phyloP scores from a whole-genome alignment of 2,329 filamentous ascomycete genomes.

The Capronia coronata region DNA sequence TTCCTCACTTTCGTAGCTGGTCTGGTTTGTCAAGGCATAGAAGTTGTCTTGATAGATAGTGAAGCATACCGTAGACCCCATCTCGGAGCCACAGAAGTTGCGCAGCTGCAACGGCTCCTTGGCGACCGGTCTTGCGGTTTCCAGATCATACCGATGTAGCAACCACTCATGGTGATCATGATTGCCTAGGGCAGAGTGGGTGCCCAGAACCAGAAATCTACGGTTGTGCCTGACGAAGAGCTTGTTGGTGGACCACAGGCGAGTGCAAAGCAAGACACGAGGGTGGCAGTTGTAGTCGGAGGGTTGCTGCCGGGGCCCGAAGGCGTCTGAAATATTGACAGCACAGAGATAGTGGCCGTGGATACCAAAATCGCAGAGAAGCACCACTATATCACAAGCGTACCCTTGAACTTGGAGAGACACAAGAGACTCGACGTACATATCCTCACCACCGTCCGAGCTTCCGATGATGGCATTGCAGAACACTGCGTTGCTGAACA shows the following conservation, averaged over 20 bases:
- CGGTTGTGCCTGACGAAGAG: constrained; percentile 62
- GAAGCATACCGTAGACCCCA: constrained; percentile 64
- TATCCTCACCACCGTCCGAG: not conserved
- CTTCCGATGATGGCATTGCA: constrained; percentile 27
- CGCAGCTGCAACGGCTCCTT: constrained; percentile 47
- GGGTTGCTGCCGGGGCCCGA: not conserved
- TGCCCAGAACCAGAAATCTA: constrained; percentile 60
- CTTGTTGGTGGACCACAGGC: constrained; percentile 45
- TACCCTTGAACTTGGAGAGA: constrained; percentile 50
- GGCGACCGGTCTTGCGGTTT: constrained; percentile 36
- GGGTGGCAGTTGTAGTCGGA: constrained; percentile 7
- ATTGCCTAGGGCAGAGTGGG: constrained; percentile 49
- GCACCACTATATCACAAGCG: constrained; percentile 52
- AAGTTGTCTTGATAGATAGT: constrained; percentile 61
- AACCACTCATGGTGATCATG: constrained; percentile 59
- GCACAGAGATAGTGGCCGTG: constrained; percentile 49
- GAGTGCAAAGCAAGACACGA: constrained; percentile 39
- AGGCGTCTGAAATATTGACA: constrained; percentile 37
- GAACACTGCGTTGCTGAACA: constrained; percentile 48
- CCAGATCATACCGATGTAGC: constrained; percentile 50
- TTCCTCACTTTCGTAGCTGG: constrained; percentile 56
- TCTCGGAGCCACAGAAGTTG: constrained; percentile 56
- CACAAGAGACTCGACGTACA: constrained; percentile 30
- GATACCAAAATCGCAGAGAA: constrained; percentile 46
- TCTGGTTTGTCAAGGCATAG: constrained; percentile 64